Evolutionary conservation across 1,284 basidiomycete species (phyloP), one percentile per base, ranked within the genome.

Genomic region (Vanrija humicola): DNA sequence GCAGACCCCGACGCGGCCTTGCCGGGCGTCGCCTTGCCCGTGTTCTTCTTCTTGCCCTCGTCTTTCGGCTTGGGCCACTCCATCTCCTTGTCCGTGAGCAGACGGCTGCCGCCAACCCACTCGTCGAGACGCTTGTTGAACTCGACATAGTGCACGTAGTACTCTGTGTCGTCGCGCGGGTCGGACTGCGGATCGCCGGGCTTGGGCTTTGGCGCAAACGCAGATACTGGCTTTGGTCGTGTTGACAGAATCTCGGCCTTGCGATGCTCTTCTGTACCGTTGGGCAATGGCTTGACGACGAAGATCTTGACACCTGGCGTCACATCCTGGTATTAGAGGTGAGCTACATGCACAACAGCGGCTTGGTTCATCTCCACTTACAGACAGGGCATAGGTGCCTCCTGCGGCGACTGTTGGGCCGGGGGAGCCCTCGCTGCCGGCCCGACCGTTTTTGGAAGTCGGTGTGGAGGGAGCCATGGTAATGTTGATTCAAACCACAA

Each of bases 51-150:
- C 57, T 67, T 72, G 46, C 68, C 66, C 43, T 66, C 68, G 48
- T 73, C 72, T 25, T 73, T 72, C 0, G 67, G 43, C 58, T 72
- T 68, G 1, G 96, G 96, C 93, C 91, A 97, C 74, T 97, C 91
- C 64, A 99, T 83, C 69, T 97, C 93, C 62, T 88, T 83, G 56
- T 81, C 83, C 28, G 94, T 81, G 46, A 97, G 83, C 56, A 99
- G 82, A 34, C 93, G 84, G 3, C 88, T 87, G 16, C 89, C 90
- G 25, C 86, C 80, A n/a, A 99, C 88, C 96, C 96, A 99, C 63
- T 97, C 96, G 75, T 99, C 96, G 49, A 98, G 82, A 68, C 96
- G 92, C 78, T 97, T 96, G 81, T 97, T 98, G 82, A 96, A 97
- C 66, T 90, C 86, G 69, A 95, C 90, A 86, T 94, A 98, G 71